Conservation (phyloP, 805 yeast genomes). For the Candida coleopterorum region DNA sequence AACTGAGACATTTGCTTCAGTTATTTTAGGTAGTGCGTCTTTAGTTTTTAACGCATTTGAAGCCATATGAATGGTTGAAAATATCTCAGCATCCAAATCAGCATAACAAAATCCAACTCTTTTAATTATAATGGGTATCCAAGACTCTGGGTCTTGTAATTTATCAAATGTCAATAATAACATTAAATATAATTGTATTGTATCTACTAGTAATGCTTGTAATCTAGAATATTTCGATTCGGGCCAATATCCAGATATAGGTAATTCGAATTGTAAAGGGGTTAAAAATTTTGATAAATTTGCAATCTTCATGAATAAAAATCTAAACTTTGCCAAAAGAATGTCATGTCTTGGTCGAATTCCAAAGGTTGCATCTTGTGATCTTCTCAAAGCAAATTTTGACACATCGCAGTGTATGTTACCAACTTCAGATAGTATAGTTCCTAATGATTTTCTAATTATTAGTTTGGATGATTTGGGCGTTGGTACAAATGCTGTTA, state of each 20-base stretch:
- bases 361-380: constrained; percentile 17
- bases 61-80: constrained; percentile 26
- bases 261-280: constrained; percentile 25
- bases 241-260: constrained; percentile 31
- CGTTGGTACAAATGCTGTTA: constrained; percentile 27
- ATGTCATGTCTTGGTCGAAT: constrained; percentile 18
- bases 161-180: constrained; percentile 20
- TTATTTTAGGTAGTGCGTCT: constrained; percentile 26
- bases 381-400: constrained; percentile 21
- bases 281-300: constrained; percentile 18
- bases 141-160: constrained; percentile 21
- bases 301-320: constrained; percentile 17
- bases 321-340: constrained; percentile 16
- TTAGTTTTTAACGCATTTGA: constrained; percentile 22
- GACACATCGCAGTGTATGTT: constrained; percentile 25
- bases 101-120: constrained; percentile 29
- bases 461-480: constrained; percentile 25
- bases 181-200: constrained; percentile 22
- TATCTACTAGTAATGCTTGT: constrained; percentile 19
- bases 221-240: constrained; percentile 19
- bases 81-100: constrained; percentile 24
- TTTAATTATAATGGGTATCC: constrained; percentile 22
- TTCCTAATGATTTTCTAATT: constrained; percentile 19
- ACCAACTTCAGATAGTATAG: constrained; percentile 21
- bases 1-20: constrained; percentile 25